Percentiles rank a stretch among this genome's conserved stretches.
Evolutionary conservation across 2,329 filamentous ascomycete species (phyloP).

Genomic region (Beauveria sp.): DNA sequence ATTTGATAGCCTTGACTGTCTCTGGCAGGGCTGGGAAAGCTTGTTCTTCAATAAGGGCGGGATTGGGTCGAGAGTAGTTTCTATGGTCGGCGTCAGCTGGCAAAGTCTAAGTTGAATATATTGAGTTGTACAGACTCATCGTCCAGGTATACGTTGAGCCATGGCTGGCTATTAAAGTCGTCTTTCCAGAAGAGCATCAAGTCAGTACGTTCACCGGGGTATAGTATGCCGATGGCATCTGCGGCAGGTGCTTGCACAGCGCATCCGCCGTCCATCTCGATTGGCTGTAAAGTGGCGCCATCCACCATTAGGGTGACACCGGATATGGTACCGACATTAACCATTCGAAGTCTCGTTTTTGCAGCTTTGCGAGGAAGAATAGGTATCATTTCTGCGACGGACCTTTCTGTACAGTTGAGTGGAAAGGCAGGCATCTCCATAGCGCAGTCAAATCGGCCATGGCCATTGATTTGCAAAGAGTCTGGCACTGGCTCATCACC

Average conservation of each 20-base stretch:
- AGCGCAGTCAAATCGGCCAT: constrained; percentile 23
- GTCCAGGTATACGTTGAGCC: constrained; percentile 19
- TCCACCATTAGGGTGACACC: constrained; percentile 17
- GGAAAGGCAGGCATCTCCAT: constrained; percentile 21
- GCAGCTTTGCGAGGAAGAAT: constrained; percentile 12
- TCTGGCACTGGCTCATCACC: constrained; percentile 33
- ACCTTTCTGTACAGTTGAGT: constrained; percentile 15
- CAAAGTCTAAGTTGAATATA: neutral
- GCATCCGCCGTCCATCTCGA: constrained; percentile 18
- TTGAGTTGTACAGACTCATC: constrained; percentile 17
- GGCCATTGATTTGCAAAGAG: constrained; percentile 29
- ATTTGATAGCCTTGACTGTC: neutral
- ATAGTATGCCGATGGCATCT: constrained; percentile 18
- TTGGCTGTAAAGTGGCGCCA: constrained; percentile 17
- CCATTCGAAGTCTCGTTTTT: constrained; percentile 15
- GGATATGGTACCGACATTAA: constrained; percentile 19
- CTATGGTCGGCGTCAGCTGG: constrained; percentile 5
- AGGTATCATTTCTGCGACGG: constrained; percentile 11
- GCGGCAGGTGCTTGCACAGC: constrained; percentile 11
- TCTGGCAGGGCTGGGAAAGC: constrained; percentile 9
- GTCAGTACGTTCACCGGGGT: constrained; percentile 20
- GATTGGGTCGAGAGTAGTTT: constrained; percentile 19
- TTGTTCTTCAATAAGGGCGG: constrained; percentile 4
- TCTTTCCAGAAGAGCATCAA: constrained; percentile 16
- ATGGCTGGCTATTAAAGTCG: neutral